Evolutionary conservation across 164 flowering plant genomes (phyloP).

Genomic region (Stephania yunnanensis): DNA sequence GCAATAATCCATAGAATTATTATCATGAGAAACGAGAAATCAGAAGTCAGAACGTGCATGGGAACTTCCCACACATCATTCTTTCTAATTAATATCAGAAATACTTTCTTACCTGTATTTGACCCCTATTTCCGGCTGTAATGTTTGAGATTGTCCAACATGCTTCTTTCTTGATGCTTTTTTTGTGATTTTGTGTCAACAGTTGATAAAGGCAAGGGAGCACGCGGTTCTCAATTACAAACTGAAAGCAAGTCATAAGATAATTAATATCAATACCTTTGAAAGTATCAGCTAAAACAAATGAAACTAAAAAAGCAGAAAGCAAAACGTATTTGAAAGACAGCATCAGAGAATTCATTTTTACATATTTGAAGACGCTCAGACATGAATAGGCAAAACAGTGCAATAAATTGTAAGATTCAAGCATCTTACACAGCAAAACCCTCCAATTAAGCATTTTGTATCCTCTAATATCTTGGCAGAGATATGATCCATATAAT

Average conservation of each 20-base stretch:
- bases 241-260: conserved; percentile 31
- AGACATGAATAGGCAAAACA: background rate
- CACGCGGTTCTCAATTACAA: conserved; percentile 51
- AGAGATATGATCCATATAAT: background rate
- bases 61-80: background rate
- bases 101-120: conserved; percentile 49
- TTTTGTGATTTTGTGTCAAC: conserved; percentile 55
- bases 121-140: conserved; percentile 61
- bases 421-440: background rate
- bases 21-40: background rate
- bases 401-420: background rate
- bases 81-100: background rate
- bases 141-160: conserved; percentile 77
- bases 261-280: background rate
- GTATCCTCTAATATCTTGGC: background rate
- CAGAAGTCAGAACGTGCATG: background rate
- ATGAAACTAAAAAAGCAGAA: background rate
- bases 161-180: conserved; percentile 65
- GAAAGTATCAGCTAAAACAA: background rate
- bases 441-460: background rate
- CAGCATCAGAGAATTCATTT: background rate
- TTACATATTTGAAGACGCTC: background rate
- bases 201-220: conserved; percentile 53
- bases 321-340: background rate
- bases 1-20: no score